Evolutionary conservation across 331 rosid species (phyloP), one percentile per base, ranked within the genome.

Genomic region (Malus hybrid): DNA sequence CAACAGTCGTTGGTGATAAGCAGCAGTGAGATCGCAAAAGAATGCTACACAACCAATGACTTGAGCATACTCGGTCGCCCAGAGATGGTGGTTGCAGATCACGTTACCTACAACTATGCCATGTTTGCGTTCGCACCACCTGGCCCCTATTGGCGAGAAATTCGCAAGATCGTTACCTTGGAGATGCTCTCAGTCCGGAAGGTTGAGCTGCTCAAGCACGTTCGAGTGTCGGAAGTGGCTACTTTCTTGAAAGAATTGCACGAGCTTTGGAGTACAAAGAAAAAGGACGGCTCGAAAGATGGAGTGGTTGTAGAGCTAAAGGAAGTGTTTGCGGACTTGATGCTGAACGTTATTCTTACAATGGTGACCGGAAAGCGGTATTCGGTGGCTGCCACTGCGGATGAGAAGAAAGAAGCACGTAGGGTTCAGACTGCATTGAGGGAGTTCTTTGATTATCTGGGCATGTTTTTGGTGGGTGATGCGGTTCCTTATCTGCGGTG

Each of bases 41-140:
- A 91, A 57, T 79, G 85, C 62, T 87, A 83, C 77, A 87, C 93
- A 6, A 75, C 86, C 6, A 80, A 72, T 3, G 93, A 91, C 58
- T 44, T 29, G 7, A 65, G 32, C 8, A 7, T 82, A 15, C 73
- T 87, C 4, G 60, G 72, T 7, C 90, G 96, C 91, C 96, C 57
- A 18, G 34, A 36, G 13, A 4, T 66, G 15, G 52, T 32, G 13
- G 18, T 36, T 26, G 16, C 10, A 3, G 63, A 75, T 48, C 68
- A 71, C 61, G 19, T 83, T 6, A 79, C 77, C 26, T 83, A 79
- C 57, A 73, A 75, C 81, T 18, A 50, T 2, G 86, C 86, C 55
- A 68, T 77, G 74, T 79, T 83, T 19, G 84, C 33, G 8, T 67
- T 79, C 7, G 75, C 70, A 30, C 76, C 83, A 5, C 44, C 68